Evolutionary conservation across 176 grass and related monocot species (phyloP).

Genomic region (Guadua angustifolia): DNA sequence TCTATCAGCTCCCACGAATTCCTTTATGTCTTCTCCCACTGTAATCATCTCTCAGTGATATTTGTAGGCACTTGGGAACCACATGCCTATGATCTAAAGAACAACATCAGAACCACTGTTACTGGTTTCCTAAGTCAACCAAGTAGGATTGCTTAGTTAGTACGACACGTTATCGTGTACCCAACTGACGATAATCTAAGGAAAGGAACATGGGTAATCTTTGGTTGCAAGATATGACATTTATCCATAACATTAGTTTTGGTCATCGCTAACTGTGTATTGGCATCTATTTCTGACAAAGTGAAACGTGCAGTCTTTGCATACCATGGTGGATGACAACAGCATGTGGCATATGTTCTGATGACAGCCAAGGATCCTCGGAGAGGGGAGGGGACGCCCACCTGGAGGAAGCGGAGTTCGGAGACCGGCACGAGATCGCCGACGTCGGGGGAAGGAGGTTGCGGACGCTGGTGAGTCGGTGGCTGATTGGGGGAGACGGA

Average conservation of each 20-base stretch:
- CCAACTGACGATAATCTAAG: not conserved
- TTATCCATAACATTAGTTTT: conserved; percentile 1
- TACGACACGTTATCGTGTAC: not conserved
- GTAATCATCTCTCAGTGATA: conserved; percentile 34
- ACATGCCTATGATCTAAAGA: conserved; percentile 24
- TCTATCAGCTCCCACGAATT: conserved; percentile 75
- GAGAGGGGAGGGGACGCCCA: no score
- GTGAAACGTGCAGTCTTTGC: not conserved
- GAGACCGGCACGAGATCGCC: no score
- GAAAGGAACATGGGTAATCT: conserved; percentile 1
- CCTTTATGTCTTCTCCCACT: conserved; percentile 32
- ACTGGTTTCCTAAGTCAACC: conserved; percentile 7
- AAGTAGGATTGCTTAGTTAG: conserved; percentile 19
- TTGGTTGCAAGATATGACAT: conserved; percentile 29
- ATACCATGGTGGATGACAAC: not conserved
- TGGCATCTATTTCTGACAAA: not conserved
- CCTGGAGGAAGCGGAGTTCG: no score
- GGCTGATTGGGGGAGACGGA: no score
- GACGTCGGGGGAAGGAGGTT: no score
- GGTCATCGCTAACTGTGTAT: not conserved
- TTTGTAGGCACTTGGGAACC: conserved; percentile 14
- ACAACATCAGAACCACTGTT: not conserved
- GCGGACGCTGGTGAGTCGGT: no score
- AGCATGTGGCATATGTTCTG: not conserved
- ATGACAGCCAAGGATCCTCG: no score